phyloP scores from a whole-genome alignment of 83 land plant species.

The Picea abies region DNA sequence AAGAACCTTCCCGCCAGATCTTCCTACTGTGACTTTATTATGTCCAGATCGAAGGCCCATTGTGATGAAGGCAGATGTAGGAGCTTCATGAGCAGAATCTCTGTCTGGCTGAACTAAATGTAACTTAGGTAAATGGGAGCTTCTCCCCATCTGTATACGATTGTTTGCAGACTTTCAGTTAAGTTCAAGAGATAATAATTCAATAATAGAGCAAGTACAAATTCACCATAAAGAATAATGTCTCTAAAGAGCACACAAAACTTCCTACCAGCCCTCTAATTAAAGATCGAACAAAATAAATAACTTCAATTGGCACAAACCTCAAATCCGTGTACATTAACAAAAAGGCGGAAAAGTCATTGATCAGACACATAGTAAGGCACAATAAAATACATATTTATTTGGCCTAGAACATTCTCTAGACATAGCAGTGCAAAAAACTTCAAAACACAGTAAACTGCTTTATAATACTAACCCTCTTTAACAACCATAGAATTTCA shows the following conservation, averaged over 20 bases:
- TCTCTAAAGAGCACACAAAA: background rate
- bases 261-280: background rate
- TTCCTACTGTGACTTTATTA: background rate
- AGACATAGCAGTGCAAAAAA: background rate
- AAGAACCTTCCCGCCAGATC: background rate
- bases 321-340: background rate
- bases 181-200: constrained; percentile 7
- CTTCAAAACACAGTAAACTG: background rate
- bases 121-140: background rate
- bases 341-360: background rate
- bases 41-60: too few species aligned
- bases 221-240: background rate
- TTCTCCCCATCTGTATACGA: background rate
- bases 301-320: background rate
- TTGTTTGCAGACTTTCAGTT: background rate
- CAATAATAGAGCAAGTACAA: background rate
- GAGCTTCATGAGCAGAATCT: too few species aligned
- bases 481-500: background rate
- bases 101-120: too few species aligned
- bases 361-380: too few species aligned
- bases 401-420: background rate
- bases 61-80: too few species aligned
- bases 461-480: background rate
- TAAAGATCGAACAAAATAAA: background rate
- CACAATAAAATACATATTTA: too few species aligned